Conservation (phyloP, 2,329 filamentous ascomycete species). For the Aureobasidium sp. region DNA sequence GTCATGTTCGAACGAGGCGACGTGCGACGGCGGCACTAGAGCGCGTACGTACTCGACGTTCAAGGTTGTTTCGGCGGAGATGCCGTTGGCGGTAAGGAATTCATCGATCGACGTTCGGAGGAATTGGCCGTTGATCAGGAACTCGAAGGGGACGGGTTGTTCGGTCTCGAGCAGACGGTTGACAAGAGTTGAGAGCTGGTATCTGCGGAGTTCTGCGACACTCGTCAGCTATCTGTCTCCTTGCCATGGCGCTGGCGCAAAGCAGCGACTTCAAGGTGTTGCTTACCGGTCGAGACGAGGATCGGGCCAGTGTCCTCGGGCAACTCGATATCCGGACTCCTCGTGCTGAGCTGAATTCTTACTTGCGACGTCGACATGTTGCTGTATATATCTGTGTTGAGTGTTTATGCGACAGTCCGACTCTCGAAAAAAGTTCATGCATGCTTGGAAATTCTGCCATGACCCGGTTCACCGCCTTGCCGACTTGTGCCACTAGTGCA, state of each 20-base stretch:
- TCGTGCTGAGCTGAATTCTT: slow-evolving; percentile 46
- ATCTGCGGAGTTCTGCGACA: slow-evolving; percentile 43
- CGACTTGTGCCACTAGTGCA: not conserved
- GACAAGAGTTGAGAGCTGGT: slow-evolving; percentile 54
- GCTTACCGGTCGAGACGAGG: slow-evolving; percentile 48
- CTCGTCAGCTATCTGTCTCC: not conserved
- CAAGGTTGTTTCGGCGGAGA: slow-evolving; percentile 80
- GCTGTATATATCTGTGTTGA: slow-evolving; percentile 16
- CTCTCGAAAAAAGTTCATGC: slow-evolving; percentile 12
- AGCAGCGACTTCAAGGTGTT: not conserved
- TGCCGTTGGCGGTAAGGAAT: slow-evolving; percentile 75
- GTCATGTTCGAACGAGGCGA: slow-evolving; percentile 91
- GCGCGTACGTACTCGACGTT: slow-evolving; percentile 90
- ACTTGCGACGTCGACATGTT: slow-evolving; percentile 35
- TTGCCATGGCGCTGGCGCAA: not conserved
- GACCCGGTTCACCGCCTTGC: not conserved
- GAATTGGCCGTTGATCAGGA: slow-evolving; percentile 89
- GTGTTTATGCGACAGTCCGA: not conserved
- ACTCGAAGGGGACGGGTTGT: slow-evolving; percentile 75
- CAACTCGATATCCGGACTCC: slow-evolving; percentile 45
- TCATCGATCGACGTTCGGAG: slow-evolving; percentile 83
- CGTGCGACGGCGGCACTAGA: slow-evolving; percentile 77
- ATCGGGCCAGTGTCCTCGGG: slow-evolving; percentile 48
- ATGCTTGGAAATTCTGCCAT: not conserved
- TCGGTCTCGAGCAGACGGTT: slow-evolving; percentile 52